Evolutionary conservation across 2,329 filamentous ascomycete species (phyloP), one percentile per base, ranked within the genome.

Genomic region (Alternaria gansuensis): DNA sequence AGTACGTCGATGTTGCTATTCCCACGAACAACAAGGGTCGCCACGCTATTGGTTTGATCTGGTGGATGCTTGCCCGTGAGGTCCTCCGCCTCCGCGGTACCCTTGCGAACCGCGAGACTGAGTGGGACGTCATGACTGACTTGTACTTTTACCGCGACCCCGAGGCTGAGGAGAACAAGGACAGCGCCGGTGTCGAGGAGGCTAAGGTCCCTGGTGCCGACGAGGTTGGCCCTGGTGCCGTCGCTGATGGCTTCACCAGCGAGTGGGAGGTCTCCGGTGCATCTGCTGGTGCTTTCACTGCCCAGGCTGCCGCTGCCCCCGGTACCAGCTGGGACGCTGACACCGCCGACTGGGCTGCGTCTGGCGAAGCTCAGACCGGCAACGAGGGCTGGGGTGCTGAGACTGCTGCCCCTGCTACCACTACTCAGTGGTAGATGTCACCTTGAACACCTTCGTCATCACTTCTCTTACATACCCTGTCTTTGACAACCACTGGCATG

Each of bases 1-100:
- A 99, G 85, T 99, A 94, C 86, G 95, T 99, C 81, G 95, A 99
- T 80, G 92, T 98, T 83, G 95, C 95, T 83, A 99, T 99, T 84
- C 95, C 95, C 79, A 97, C 95, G 86, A 99, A 99, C 92, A 99
- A 99, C 92, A 99, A 99, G 91, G 94, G 93, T 87, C 94, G 95
- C 81, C 93, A 98, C 86, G 90, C 96, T 81, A 99, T 99, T 77
- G 95, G 95, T 87, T 88, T 95, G 77, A 82, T 99, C 85, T 99
- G 95, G 95, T 99, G 95, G 95, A 90, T 99, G 90, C 88, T 99
- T 75, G 94, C 95, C 82, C 95, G 95, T 88, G 95, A 99, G 89
- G 94, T 99, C 81, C 93, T 99, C 82, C 93, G 96, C 81, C 93
- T 99, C 79, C 93, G 95, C 77, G 95, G 96, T 76, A 98, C 93